Percentiles rank a stretch among this genome's conserved stretches.
Conservation (phyloP, 768 basidiomycete species). For the Cystobasidium onofrii region DNA sequence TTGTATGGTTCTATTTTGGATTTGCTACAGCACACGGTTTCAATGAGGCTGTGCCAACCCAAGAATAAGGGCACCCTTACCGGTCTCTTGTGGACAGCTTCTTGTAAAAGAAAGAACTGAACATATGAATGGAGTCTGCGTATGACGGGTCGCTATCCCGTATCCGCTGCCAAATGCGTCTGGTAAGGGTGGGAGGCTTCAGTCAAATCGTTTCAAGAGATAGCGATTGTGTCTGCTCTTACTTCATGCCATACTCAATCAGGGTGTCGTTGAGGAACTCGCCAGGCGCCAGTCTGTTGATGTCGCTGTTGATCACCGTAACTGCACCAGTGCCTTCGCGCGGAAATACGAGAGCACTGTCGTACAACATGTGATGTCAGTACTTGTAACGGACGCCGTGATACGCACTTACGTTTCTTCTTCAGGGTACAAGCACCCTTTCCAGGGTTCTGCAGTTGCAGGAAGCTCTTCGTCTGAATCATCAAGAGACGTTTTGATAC, state of each 20-base stretch:
- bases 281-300: conserved; percentile 61
- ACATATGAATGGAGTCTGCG: conserved; percentile 71
- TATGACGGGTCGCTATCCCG: conserved; percentile 51
- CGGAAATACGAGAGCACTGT: conserved; percentile 26
- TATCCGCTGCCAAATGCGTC: conserved; percentile 59
- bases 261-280: conserved; percentile 94
- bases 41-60: too few species aligned
- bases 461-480: neutral
- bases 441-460: neutral
- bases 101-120: conserved; percentile 97
- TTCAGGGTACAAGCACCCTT: neutral
- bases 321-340: conserved; percentile 46
- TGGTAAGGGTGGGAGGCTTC: too few species aligned
- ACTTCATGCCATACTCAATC: conserved; percentile 94
- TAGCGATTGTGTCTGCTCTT: too few species aligned
- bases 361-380: too few species aligned
- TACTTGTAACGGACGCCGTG: neutral
- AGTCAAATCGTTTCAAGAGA: too few species aligned
- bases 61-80: neutral
- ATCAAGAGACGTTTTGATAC: neutral
- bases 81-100: conserved; percentile 61
- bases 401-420: neutral
- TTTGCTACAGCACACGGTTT: neutral
- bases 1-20: conserved; percentile 50
- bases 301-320: conserved; percentile 70